Conservation (phyloP, 2,329 filamentous ascomycete genomes). For the Thermomyces lanuginosus region DNA sequence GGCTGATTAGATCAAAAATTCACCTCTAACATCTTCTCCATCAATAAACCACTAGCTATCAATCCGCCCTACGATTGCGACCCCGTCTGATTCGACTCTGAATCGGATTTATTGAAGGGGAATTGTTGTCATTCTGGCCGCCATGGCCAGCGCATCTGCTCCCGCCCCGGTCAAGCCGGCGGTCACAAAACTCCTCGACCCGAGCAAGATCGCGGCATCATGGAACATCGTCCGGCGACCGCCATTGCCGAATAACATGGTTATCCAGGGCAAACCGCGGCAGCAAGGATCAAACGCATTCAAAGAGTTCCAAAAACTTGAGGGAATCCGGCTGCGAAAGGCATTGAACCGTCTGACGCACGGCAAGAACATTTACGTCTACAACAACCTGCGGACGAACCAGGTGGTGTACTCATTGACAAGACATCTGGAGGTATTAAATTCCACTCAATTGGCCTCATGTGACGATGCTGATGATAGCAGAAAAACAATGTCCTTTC, state of each 20-base stretch:
- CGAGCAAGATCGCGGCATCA: constrained; percentile 23
- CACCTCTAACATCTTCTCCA: no score
- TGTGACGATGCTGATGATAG: not conserved
- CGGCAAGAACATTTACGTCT: constrained; percentile 47
- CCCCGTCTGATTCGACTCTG: no score
- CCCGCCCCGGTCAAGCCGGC: constrained; percentile 10
- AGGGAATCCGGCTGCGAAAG: constrained; percentile 26
- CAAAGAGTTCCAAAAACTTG: constrained; percentile 20
- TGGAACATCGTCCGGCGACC: constrained; percentile 22
- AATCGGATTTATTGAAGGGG: no score
- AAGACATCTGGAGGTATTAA: constrained; percentile 36
- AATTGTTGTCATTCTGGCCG: no score
- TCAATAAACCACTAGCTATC: no score
- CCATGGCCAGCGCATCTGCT: constrained; percentile 23
- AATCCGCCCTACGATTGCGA: no score
- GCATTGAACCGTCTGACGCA: constrained; percentile 33
- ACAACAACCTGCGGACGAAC: constrained; percentile 44
- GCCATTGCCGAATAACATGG: constrained; percentile 16
- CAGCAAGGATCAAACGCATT: constrained; percentile 27
- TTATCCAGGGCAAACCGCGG: constrained; percentile 28
- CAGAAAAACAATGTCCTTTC: constrained; percentile 37
- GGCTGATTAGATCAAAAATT: no score
- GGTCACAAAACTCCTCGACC: constrained; percentile 23
- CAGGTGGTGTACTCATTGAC: constrained; percentile 49
- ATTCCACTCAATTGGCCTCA: not conserved